Base-by-base conservation (phyloP, 2,329 filamentous ascomycete genomes). In the Trichoderma simmonsii region DNA sequence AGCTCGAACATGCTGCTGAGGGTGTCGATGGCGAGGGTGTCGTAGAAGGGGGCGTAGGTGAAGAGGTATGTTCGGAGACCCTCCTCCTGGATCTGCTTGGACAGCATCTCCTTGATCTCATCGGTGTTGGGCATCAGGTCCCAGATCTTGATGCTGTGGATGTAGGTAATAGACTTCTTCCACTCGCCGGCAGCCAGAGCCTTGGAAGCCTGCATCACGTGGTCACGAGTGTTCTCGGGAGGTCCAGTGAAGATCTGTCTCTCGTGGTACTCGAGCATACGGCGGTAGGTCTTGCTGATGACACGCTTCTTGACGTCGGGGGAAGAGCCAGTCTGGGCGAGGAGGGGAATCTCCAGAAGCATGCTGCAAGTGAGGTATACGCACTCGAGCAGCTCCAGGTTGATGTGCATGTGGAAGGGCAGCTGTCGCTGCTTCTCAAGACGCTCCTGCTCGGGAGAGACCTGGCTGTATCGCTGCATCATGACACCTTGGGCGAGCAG, bases 391-490 rank as follows among this genome's bases (percentile, higher is more conserved):
- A 99, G 90, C 83, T 99, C 96, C 67, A 99, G 89, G 87, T 99
- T 99, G 87, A 99, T 99, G 88, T 99, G 96, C 94, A 99, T 98
- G 87, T 99, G 96, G 91, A 99, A 99, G 48, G 96, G 96, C 76
- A 99, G 89, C 85, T 99, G 96, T 78, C 96, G 92, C 85, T 98
- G 95, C 81, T 96, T 93, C 86, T 99, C 96, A 51, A 98, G 89
- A 76, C 95, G 93, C 86, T 99, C 96, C 84, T 99, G 96, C 84
- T 99, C 96, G 21, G 96, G 96, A 43, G 95, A 96, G 74, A 99
- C 96, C 79, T 97, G 95, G 78, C 90, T 95, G 85, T 95, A 99
- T 77, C 96, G 90, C 86, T 99, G 96, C 82, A 99, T 96, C 87
- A 98, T 97, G 74, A 99, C 94, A 82, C 96, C 97, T 84, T 99